These are phyloP conservation scores for Penicillium sp. DNA, from an alignment of 2,329 filamentous ascomycete genomes.

Conservation along the genomic window DNA sequence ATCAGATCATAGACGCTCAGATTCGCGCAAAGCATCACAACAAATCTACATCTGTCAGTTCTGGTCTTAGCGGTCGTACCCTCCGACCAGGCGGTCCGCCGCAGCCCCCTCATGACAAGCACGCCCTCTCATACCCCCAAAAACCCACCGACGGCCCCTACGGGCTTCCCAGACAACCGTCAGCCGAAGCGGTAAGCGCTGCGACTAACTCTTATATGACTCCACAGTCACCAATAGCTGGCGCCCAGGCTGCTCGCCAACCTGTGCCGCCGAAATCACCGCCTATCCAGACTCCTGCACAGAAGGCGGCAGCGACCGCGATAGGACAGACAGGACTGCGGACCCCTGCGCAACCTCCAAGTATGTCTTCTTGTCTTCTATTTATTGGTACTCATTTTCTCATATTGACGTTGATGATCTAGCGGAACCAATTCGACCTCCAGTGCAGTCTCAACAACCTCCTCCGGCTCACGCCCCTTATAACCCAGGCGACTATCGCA, in stretches of 20 bases:
- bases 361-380: slow-evolving; percentile 25
- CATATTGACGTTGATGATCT: slow-evolving; percentile 21
- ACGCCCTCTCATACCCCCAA: slow-evolving; percentile 37
- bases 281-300: slow-evolving; percentile 49
- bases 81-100: slow-evolving; percentile 59
- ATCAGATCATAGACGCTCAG: slow-evolving; percentile 87
- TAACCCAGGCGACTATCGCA: slow-evolving; percentile 46
- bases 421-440: slow-evolving; percentile 44
- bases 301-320: slow-evolving; percentile 53
- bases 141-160: slow-evolving; percentile 43
- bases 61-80: slow-evolving; percentile 65
- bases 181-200: slow-evolving; percentile 46
- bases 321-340: slow-evolving; percentile 51
- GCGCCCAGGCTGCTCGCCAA: slow-evolving; percentile 39
- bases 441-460: slow-evolving; percentile 32
- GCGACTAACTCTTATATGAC: slow-evolving; percentile 45
- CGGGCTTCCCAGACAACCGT: slow-evolving; percentile 39
- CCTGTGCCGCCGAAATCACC: slow-evolving; percentile 52
- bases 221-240: slow-evolving; percentile 49
- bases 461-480: slow-evolving; percentile 51
- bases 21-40: slow-evolving; percentile 75
- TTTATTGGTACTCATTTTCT: slow-evolving; percentile 34
- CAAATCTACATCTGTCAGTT: slow-evolving; percentile 55
- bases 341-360: slow-evolving; percentile 45
- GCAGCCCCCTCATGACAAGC: slow-evolving; percentile 42